Conservation (phyloP, 2,329 filamentous ascomycete genomes). For the Helotiales sp. region DNA sequence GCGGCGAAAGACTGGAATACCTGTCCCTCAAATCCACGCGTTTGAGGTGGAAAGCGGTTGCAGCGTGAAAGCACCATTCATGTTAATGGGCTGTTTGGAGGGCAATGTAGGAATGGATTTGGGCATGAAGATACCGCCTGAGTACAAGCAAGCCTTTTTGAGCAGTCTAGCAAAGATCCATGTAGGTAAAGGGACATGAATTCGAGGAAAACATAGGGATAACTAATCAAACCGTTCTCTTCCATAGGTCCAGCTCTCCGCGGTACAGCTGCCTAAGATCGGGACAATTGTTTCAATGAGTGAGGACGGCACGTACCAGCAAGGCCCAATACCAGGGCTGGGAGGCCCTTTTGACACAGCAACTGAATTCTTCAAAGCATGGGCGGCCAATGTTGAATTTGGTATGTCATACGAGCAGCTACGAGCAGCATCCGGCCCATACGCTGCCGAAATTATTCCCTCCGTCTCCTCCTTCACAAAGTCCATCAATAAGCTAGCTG, state of each 20-base stretch:
- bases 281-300: too few relatives aligned
- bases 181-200: slow-evolving; percentile 5
- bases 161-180: slow-evolving; percentile 13
- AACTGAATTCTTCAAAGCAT: slow-evolving; percentile 34
- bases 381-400: slow-evolving; percentile 33
- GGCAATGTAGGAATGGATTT: slow-evolving; percentile 15
- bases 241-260: too few relatives aligned
- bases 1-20: slow-evolving; percentile 4
- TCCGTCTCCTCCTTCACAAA: slow-evolving; percentile 25
- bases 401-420: slow-evolving; percentile 22
- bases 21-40: slow-evolving; percentile 17
- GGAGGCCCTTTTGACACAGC: slow-evolving; percentile 37
- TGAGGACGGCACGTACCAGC: not conserved
- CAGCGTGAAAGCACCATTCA: slow-evolving; percentile 14
- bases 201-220: slow-evolving; percentile 1
- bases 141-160: slow-evolving; percentile 14
- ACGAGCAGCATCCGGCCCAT: slow-evolving; percentile 15
- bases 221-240: too few relatives aligned
- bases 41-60: slow-evolving; percentile 2
- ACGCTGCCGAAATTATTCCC: slow-evolving; percentile 28
- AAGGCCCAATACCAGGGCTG: slow-evolving; percentile 33
- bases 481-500: slow-evolving; percentile 12
- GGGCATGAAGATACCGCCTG: slow-evolving; percentile 10
- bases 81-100: slow-evolving; percentile 20
- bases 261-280: too few relatives aligned